Conservation (phyloP, 2,329 filamentous ascomycete species). For the Emericellopsis cladophorae region DNA sequence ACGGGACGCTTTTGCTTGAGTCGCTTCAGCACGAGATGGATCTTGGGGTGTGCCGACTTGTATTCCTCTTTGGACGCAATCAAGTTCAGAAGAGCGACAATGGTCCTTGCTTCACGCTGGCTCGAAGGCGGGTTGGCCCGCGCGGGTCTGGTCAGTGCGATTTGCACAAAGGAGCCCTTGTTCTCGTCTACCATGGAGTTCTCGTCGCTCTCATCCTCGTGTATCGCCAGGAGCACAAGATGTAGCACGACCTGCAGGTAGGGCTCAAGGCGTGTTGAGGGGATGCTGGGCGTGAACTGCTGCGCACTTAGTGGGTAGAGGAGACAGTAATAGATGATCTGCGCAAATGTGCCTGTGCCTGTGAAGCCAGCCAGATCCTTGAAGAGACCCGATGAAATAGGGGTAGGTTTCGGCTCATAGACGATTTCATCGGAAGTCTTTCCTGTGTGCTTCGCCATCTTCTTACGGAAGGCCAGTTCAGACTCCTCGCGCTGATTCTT, state of each 20-base stretch:
- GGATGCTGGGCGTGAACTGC: constrained; percentile 59
- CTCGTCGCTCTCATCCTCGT: constrained; percentile 61
- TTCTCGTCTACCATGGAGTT: constrained; percentile 32
- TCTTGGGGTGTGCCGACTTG: constrained; percentile 73
- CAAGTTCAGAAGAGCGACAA: constrained; percentile 50
- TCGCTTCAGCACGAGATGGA: constrained; percentile 68
- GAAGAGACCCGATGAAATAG: constrained; percentile 69
- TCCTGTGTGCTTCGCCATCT: constrained; percentile 78
- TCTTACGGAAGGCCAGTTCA: constrained; percentile 75
- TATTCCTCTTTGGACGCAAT: constrained; percentile 59
- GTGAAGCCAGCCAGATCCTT: constrained; percentile 68
- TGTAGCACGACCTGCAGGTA: constrained; percentile 89
- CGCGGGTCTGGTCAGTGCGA: constrained; percentile 53
- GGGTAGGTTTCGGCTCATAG: constrained; percentile 73
- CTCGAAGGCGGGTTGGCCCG: constrained; percentile 48
- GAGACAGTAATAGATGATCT: constrained; percentile 80
- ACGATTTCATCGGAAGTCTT: constrained; percentile 74
- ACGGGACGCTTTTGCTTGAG: constrained; percentile 73
- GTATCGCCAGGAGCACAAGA: constrained; percentile 69
- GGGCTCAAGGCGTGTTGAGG: constrained; percentile 72
- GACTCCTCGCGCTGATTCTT: constrained; percentile 96
- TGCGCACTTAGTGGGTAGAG: constrained; percentile 65
- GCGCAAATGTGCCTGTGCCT: constrained; percentile 71
- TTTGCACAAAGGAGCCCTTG: constrained; percentile 56
- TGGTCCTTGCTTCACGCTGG: constrained; percentile 44